These are phyloP conservation scores for Boehmeria nivea DNA, from an alignment of 306 rosid genomes.

Conservation along the genomic window DNA sequence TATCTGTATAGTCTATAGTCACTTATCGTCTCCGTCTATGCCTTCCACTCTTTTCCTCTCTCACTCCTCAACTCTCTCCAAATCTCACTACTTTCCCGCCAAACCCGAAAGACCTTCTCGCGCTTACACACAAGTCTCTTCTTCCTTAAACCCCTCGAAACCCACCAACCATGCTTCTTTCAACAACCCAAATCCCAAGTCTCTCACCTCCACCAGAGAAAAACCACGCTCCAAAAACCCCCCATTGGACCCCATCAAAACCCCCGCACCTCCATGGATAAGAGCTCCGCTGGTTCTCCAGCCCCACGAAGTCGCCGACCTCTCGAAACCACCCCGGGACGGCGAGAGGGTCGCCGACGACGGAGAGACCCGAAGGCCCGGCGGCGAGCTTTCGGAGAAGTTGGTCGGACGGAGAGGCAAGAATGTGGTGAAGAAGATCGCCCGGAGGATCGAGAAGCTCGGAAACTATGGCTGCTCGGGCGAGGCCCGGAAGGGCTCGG, in stretches of 20 bases:
- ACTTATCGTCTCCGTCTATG: constrained; percentile 15
- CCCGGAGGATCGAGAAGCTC: constrained; percentile 46
- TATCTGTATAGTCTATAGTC: too few relatives aligned
- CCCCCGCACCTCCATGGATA: constrained; percentile 82
- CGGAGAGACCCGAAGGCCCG: constrained; percentile 15
- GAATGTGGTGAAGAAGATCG: constrained; percentile 45
- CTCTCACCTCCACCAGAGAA: constrained; percentile 16
- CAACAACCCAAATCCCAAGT: constrained; percentile 17
- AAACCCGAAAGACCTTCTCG: constrained; percentile 1
- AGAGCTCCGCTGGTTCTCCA: constrained; percentile 54
- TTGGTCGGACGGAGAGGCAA: constrained; percentile 44
- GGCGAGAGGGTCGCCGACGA: constrained; percentile 16
- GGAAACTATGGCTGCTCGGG: too few relatives aligned
- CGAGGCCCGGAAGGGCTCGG: too few relatives aligned
- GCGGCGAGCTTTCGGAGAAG: constrained; percentile 31
- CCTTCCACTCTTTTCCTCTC: constrained; percentile 28
- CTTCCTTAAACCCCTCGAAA: constrained; percentile 28
- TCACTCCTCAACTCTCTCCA: constrained; percentile 9
- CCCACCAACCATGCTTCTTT: constrained; percentile 4
- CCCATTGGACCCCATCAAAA: constrained; percentile 27
- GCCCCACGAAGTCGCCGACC: constrained; percentile 42
- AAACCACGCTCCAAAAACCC: constrained; percentile 3
- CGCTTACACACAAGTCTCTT: constrained; percentile 29
- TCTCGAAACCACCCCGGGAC: constrained; percentile 26
- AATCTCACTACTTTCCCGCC: constrained; percentile 1